Evolutionary conservation across 495 filamentous ascomycete genomes (phyloP), one percentile per base, ranked within the genome.

Genomic region (Daldinia grandis): DNA sequence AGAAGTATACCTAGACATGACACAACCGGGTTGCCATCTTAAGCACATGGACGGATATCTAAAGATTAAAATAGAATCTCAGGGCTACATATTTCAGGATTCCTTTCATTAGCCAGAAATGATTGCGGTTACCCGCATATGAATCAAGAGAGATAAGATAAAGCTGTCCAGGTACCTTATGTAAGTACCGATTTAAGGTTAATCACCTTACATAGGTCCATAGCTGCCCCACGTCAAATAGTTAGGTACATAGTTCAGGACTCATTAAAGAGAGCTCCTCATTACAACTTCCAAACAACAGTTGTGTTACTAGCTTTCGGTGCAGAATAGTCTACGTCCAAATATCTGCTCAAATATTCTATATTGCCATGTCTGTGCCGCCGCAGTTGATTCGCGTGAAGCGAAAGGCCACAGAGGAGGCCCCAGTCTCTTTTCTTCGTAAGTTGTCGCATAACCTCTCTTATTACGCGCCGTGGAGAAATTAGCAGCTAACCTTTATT

Each of bases 351-450:
- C 37, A 1, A 59, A 55, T 38, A n/a, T 30, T n/a, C 4, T 15
- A 9, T 10, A 53, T 30, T 57, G 68, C 28, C 60, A 85, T 85
- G 83, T 82, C 83, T 60, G 69, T 83, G n/a, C 85, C 86, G 9
- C 86, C 86, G 9, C 75, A 80, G 50, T 76, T 79, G 10, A 84
- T 87, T 76, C 80, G 81, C 28, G 80, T 87, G 59, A 87, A 87
- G 81, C 81, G 86, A 71, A 87, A 86, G 75, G 80, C 79, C 27
- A 80, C 74, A 10, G 85, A 86, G 28, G 85, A 87, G 15, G 73
- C 73, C 5, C 83, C 85, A 14, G 80, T 87, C 53, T 82, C 85
- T 25, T 84, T 83, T 47, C 83, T 87, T 8, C 80, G 85, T 87
- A 64, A 68, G 81, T 76, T 28, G n/a, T 53, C 68, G 56, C 62